Evolutionary conservation across 306 rosid genomes (phyloP).

Genomic region (Medicago lupulina): DNA sequence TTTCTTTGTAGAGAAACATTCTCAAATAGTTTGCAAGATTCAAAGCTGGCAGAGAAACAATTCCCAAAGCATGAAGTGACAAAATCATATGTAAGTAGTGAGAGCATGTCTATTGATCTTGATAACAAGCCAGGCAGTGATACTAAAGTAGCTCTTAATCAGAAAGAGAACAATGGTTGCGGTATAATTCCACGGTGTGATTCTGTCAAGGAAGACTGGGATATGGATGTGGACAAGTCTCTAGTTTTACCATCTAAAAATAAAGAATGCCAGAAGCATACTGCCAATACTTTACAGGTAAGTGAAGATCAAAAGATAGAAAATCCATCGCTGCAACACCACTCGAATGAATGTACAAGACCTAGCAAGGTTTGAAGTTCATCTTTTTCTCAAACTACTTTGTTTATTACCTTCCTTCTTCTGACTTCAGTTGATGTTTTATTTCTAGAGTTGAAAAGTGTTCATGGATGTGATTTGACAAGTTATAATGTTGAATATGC

Average conservation of each 20-base stretch:
- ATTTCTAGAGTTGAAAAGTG: constrained; percentile 16
- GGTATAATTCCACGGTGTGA: constrained; percentile 18
- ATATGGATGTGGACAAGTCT: constrained; percentile 46
- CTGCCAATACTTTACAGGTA: constrained; percentile 39
- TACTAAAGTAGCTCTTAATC: constrained; percentile 39
- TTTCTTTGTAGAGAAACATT: constrained; percentile 48
- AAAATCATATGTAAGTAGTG: constrained; percentile 29
- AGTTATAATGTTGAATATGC: too few species aligned
- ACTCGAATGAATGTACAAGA: constrained; percentile 45
- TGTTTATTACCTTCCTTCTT: constrained; percentile 20
- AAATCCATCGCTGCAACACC: constrained; percentile 36
- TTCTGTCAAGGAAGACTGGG: constrained; percentile 37
- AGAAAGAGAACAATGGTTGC: constrained; percentile 42
- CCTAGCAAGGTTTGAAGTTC: constrained; percentile 46
- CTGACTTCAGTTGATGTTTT: constrained; percentile 19
- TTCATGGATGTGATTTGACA: not conserved
- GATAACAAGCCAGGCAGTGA: constrained; percentile 30
- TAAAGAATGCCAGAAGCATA: constrained; percentile 35
- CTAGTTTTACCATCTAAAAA: constrained; percentile 39
- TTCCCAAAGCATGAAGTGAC: constrained; percentile 30
- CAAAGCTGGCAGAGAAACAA: constrained; percentile 42
- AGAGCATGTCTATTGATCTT: constrained; percentile 35
- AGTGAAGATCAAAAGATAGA: constrained; percentile 39
- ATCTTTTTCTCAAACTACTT: constrained; percentile 29
- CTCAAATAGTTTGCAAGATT: constrained; percentile 50